phyloP scores from a whole-genome alignment of 192 early-diverging fungal genomes.

The Jimgerdemannia flammicorona region DNA sequence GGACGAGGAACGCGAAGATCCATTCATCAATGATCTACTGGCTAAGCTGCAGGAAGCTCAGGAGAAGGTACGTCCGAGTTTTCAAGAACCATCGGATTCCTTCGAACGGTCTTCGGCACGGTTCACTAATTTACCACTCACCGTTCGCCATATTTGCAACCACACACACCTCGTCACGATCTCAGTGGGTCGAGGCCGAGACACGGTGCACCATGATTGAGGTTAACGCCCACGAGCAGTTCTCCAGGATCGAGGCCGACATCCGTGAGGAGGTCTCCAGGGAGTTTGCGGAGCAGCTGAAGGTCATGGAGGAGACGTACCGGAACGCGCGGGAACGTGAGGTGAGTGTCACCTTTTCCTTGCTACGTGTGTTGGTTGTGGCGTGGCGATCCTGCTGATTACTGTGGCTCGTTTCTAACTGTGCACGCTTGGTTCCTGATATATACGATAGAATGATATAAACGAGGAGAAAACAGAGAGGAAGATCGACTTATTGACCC shows the following conservation, averaged over 20 bases:
- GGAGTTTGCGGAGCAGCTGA: conserved; percentile 41
- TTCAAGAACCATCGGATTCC: conserved; percentile 9
- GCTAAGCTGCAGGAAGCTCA: conserved; percentile 31
- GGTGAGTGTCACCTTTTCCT: conserved; percentile 9
- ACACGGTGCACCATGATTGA: conserved; percentile 49
- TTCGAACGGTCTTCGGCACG: too few relatives aligned
- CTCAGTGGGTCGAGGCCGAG: conserved; percentile 42
- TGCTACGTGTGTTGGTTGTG: background rate
- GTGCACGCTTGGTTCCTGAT: background rate
- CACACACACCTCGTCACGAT: background rate
- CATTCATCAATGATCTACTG: conserved; percentile 29
- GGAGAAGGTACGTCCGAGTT: conserved; percentile 38
- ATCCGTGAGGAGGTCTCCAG: conserved; percentile 46
- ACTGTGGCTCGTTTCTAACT: background rate
- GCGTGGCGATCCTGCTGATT: too few relatives aligned
- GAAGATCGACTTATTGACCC: conserved; percentile 4
- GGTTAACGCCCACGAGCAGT: conserved; percentile 46
- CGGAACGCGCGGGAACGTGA: conserved; percentile 18
- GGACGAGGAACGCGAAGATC: conserved; percentile 25
- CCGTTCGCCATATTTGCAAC: too few relatives aligned
- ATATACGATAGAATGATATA: conserved; percentile 4
- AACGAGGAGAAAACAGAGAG: conserved; percentile 9
- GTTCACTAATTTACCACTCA: background rate
- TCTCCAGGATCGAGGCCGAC: conserved; percentile 46
- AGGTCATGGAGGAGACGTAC: conserved; percentile 39